Base-by-base conservation (phyloP, 2,329 filamentous ascomycete genomes). In the Diaporthe citrichinensis region DNA sequence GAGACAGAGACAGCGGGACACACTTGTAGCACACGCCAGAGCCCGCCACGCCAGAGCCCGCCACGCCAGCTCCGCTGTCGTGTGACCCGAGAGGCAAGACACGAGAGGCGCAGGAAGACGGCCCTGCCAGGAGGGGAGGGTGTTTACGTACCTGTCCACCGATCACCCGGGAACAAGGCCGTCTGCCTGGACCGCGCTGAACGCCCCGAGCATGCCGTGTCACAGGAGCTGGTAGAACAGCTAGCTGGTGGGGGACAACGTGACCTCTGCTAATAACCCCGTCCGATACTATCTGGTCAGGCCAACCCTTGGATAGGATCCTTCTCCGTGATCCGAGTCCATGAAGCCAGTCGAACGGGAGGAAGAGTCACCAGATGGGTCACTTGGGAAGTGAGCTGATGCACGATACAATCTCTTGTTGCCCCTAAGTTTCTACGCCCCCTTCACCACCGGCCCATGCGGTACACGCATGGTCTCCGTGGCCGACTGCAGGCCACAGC, bases 351-450 rank as follows among this genome's bases (percentile, higher is more conserved):
- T 44, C 28, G 17, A 20, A 46, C 5, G 5, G 25, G 28, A 28
- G 15, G 41, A 15, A 15, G 17, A 17, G 20, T 28, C 20, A 15
- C 28, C n/a, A 12, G 9, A 49, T 14, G 20, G 62, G 7, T 8
- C 28, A 23, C 44, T 68, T 62, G 7, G 62, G 23, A 20, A 53
- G 62, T 51, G 46, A 41, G 46, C 6, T 39, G 34, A 68, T 53
- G 15, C 23, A 34, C 17, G 17, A 55, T 39, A 69, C 65, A 55
- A 25, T 69, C n/a, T 69, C 49, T 55, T 55, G 36, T 69, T 68
- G 31, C 46, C 12, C 49, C 14, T 25, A 9, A 39, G 4, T 17
- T n/a, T 10, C 15, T 53, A 34, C 4, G 15, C n/a, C 8, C 23
- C 31, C 23, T 10, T 53, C 46, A 23, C 8, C 31, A 14, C 44